Conservation (phyloP, 2,329 filamentous ascomycete species). For the Xylaria sp. region DNA sequence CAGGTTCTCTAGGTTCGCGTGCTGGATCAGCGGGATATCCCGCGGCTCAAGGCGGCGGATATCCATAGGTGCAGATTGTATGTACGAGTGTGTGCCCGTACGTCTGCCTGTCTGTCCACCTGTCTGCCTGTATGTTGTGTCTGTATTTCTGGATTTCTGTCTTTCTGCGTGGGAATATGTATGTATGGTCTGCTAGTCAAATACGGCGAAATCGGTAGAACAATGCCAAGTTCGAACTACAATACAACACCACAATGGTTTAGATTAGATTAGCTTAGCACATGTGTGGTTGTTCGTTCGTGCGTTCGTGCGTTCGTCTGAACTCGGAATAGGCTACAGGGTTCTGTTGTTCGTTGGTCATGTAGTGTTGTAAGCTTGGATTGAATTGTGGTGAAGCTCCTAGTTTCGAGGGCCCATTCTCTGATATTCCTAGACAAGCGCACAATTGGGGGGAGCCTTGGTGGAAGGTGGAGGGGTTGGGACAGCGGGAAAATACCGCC, state of each 20-base stretch:
- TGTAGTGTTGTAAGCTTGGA: neutral
- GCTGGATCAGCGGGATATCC: constrained; percentile 92
- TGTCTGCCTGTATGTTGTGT: too few species aligned
- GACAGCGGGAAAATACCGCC: constrained; percentile 40
- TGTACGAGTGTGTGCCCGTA: too few species aligned
- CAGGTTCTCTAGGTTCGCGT: constrained; percentile 98
- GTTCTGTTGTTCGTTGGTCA: neutral
- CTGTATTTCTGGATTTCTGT: neutral
- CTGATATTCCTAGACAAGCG: constrained; percentile 19
- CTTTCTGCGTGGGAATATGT: neutral
- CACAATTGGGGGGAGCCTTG: constrained; percentile 25
- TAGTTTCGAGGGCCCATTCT: neutral
- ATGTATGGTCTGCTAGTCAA: too few species aligned
- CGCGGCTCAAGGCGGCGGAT: constrained; percentile 86
- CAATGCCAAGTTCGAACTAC: too few species aligned
- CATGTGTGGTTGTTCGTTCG: neutral
- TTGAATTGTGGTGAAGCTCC: neutral
- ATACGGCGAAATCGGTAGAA: too few species aligned
- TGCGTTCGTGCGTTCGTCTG: neutral
- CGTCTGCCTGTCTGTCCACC: too few species aligned
- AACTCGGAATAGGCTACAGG: neutral
- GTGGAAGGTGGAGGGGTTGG: constrained; percentile 1
- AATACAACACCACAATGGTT: too few species aligned
- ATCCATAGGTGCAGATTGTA: constrained; percentile 70
- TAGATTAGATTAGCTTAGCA: neutral